These are phyloP conservation scores for Blastocystis sp. DNA, from an alignment of 352 stramenopile species.

Conservation along the genomic window DNA sequence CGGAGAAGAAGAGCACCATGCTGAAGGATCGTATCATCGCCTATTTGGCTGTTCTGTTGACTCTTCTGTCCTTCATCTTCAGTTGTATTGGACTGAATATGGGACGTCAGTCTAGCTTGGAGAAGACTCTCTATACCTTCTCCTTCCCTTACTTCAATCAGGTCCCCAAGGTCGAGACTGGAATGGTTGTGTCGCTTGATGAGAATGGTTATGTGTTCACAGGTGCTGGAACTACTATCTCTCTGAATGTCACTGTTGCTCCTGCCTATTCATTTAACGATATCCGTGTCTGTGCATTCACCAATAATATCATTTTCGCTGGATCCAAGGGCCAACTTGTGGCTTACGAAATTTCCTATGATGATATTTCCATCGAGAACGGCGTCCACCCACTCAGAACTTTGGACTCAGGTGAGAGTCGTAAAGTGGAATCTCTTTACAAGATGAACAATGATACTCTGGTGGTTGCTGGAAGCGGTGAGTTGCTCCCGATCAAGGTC, in stretches of 20 bases:
- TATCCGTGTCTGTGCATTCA: conserved; percentile 23
- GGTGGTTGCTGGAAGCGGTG: not conserved
- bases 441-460: conserved; percentile 6
- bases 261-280: not conserved
- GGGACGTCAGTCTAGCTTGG: not conserved
- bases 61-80: conserved; percentile 16
- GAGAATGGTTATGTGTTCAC: conserved; percentile 32
- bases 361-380: conserved; percentile 39
- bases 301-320: not conserved
- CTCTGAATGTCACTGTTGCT: not conserved
- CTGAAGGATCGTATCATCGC: not conserved
- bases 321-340: not conserved
- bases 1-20: not conserved
- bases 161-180: not conserved
- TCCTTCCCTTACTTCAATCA: conserved; percentile 43
- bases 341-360: conserved; percentile 27
- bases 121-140: conserved; percentile 47
- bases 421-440: conserved; percentile 10
- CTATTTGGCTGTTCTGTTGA: conserved; percentile 19
- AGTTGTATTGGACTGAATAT: conserved; percentile 29
- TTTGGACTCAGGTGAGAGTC: not conserved
- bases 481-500: not conserved
- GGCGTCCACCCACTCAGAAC: not conserved
- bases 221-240: conserved; percentile 17
- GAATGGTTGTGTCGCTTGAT: conserved; percentile 29